phyloP scores from a whole-genome alignment of 1,284 basidiomycete genomes.

The Sanguinoderma infundibulare region DNA sequence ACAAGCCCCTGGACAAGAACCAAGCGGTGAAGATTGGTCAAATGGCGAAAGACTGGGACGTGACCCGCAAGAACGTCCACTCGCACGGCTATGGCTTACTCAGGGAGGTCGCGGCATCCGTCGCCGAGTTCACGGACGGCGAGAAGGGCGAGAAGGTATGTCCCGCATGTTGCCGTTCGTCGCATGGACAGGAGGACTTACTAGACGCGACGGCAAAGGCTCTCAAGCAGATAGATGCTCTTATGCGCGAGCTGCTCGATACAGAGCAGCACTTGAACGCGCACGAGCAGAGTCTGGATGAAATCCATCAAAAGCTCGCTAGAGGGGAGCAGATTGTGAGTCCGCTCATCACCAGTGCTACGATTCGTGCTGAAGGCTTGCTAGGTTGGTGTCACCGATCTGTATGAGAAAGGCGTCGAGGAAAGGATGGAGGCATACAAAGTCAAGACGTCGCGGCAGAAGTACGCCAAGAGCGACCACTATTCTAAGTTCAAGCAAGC shows the following conservation, averaged over 20 bases:
- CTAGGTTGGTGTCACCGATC: slow-evolving; percentile 52
- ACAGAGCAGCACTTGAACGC: slow-evolving; percentile 60
- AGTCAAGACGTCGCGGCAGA: slow-evolving; percentile 70
- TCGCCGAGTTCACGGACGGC: slow-evolving; percentile 65
- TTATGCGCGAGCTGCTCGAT: slow-evolving; percentile 72
- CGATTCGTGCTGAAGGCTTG: not conserved
- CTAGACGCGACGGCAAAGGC: slow-evolving; percentile 44
- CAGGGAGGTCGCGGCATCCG: slow-evolving; percentile 57
- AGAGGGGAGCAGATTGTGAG: slow-evolving; percentile 63
- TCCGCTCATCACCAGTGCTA: slow-evolving; percentile 13
- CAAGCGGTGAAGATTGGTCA: slow-evolving; percentile 57
- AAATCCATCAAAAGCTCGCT: slow-evolving; percentile 58
- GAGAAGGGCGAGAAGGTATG: slow-evolving; percentile 57
- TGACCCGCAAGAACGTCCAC: slow-evolving; percentile 51
- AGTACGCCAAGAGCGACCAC: slow-evolving; percentile 65
- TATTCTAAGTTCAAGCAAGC: slow-evolving; percentile 69
- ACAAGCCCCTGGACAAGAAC: slow-evolving; percentile 62
- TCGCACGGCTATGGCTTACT: slow-evolving; percentile 50
- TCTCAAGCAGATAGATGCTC: slow-evolving; percentile 58
- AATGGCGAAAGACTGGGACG: slow-evolving; percentile 63
- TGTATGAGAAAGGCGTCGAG: slow-evolving; percentile 51
- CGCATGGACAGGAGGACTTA: slow-evolving; percentile 3
- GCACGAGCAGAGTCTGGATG: slow-evolving; percentile 58
- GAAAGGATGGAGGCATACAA: slow-evolving; percentile 51
- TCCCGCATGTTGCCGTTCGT: not conserved